Percentiles rank a stretch among this genome's conserved stretches.
phyloP scores from a whole-genome alignment of 192 early-diverging fungal genomes.

The Entrophospora sp. region DNA sequence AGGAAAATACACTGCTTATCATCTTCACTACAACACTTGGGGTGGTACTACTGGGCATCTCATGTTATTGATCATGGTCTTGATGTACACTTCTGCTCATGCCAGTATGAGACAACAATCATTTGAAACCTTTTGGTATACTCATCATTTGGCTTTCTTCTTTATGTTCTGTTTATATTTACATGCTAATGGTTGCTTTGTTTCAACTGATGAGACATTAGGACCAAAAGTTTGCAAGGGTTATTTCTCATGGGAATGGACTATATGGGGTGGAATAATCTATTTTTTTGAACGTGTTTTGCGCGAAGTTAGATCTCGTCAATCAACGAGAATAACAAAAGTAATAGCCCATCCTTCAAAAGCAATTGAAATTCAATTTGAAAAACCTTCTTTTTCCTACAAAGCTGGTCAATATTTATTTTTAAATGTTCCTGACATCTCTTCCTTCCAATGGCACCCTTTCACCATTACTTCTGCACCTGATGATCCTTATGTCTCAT shows the following conservation, averaged over 20 bases:
- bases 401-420: slow-evolving; percentile 68
- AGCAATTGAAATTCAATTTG: slow-evolving; percentile 58
- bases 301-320: slow-evolving; percentile 43
- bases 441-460: slow-evolving; percentile 68
- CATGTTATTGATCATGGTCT: slow-evolving; percentile 49
- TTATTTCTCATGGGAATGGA: slow-evolving; percentile 40
- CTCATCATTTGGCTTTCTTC: slow-evolving; percentile 66
- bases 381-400: slow-evolving; percentile 42
- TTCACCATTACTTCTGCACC: slow-evolving; percentile 49
- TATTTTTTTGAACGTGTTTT: slow-evolving; percentile 59
- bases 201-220: slow-evolving; percentile 26
- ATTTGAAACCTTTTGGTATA: slow-evolving; percentile 74
- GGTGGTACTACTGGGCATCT: slow-evolving; percentile 61
- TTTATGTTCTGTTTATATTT: slow-evolving; percentile 56
- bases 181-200: slow-evolving; percentile 51
- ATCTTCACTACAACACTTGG: slow-evolving; percentile 28
- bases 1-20: neutral
- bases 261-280: slow-evolving; percentile 36
- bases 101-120: slow-evolving; percentile 43
- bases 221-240: slow-evolving; percentile 21
- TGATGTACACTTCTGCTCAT: slow-evolving; percentile 60
- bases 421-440: slow-evolving; percentile 56
- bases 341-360: slow-evolving; percentile 68
- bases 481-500: slow-evolving; percentile 35
- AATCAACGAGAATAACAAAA: slow-evolving; percentile 49